These are phyloP conservation scores for Phialophora tarda DNA, from an alignment of 2,329 filamentous ascomycete species.

Conservation along the genomic window DNA sequence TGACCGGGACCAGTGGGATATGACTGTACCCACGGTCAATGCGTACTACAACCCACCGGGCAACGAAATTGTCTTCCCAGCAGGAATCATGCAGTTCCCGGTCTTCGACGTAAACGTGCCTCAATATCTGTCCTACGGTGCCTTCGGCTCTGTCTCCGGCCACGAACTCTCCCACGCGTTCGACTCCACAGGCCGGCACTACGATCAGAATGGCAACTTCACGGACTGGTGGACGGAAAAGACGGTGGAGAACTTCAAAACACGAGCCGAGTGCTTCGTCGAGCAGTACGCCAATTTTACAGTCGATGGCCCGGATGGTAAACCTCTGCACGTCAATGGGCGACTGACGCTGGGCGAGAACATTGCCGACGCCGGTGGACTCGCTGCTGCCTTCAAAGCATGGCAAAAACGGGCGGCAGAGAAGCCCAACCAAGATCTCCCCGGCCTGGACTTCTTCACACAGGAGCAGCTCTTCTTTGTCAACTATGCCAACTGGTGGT, in stretches of 20 bases:
- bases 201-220: constrained; percentile 68
- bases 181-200: constrained; percentile 68
- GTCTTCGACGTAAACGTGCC: constrained; percentile 68
- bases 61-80: constrained; percentile 73
- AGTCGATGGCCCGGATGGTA: constrained; percentile 61
- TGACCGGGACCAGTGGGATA: constrained; percentile 64
- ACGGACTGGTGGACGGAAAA: constrained; percentile 70
- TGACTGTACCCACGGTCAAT: constrained; percentile 67
- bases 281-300: constrained; percentile 70
- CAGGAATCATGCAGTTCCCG: constrained; percentile 72
- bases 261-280: constrained; percentile 68
- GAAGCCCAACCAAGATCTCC: constrained; percentile 61
- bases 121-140: constrained; percentile 70
- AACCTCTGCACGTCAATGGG: constrained; percentile 66
- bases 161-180: constrained; percentile 75
- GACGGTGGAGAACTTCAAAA: constrained; percentile 64
- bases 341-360: constrained; percentile 70
- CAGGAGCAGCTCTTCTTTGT: constrained; percentile 75
- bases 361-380: constrained; percentile 72
- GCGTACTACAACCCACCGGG: constrained; percentile 66
- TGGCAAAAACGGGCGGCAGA: constrained; percentile 66
- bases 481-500: constrained; percentile 69
- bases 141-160: constrained; percentile 69
- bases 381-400: constrained; percentile 66
- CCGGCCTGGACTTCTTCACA: constrained; percentile 66